Conservation (phyloP, 2,329 filamentous ascomycete genomes). For the Phaeoacremonium minimum region DNA sequence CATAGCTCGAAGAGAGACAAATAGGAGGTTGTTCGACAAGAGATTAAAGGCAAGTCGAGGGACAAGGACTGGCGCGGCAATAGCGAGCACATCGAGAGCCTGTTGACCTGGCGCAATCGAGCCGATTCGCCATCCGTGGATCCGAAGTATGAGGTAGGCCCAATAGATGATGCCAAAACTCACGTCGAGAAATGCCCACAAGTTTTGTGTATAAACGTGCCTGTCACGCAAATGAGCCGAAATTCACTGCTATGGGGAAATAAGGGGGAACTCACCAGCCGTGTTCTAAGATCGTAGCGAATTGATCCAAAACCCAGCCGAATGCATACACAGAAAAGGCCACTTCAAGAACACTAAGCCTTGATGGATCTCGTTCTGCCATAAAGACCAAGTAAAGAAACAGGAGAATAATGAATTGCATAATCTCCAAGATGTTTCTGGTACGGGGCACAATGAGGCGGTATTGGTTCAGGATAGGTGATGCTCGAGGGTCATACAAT, state of each 20-base stretch:
- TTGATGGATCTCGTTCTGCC: constrained; percentile 57
- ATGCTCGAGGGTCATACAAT: constrained; percentile 72
- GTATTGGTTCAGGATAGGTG: constrained; percentile 78
- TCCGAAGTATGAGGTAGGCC: constrained; percentile 62
- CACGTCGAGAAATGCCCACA: constrained; percentile 85
- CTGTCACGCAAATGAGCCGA: constrained; percentile 34
- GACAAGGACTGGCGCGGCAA: constrained; percentile 73
- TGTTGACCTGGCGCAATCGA: constrained; percentile 52
- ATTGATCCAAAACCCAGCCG: constrained; percentile 76
- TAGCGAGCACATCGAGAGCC: constrained; percentile 73
- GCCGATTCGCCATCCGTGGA: constrained; percentile 55
- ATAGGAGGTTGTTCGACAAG: constrained; percentile 79
- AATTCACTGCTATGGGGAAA: no score
- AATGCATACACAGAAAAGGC: constrained; percentile 69
- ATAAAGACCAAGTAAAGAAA: constrained; percentile 69
- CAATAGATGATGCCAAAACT: constrained; percentile 70
- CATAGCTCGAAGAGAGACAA: constrained; percentile 77
- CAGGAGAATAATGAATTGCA: constrained; percentile 69
- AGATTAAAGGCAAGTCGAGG: constrained; percentile 79
- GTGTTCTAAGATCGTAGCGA: constrained; percentile 73
- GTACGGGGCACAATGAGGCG: constrained; percentile 78
- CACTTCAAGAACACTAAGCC: constrained; percentile 55
- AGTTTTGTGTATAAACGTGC: constrained; percentile 81
- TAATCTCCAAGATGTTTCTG: constrained; percentile 68
- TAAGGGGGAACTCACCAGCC: constrained; percentile 42